Evolutionary conservation across 1,284 basidiomycete species (phyloP).

Genomic region (Ustilago xerochloae): DNA sequence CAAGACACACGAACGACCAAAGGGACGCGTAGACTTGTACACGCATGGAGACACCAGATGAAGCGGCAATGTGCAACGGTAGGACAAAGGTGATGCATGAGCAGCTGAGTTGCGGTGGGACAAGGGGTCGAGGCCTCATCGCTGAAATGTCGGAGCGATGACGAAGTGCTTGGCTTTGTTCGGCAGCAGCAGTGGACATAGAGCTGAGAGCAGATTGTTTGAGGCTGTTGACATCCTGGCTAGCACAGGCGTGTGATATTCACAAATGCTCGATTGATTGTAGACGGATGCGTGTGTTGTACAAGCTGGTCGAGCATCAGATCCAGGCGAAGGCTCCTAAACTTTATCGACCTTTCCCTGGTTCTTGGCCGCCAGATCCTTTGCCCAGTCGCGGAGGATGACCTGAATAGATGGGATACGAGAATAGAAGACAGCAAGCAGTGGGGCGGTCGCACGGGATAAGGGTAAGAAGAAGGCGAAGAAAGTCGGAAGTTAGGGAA

Average conservation of each 20-base stretch:
- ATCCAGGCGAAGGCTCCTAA: constrained; percentile 3
- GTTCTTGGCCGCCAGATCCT: constrained; percentile 41
- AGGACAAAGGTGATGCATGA: not conserved
- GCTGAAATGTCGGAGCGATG: not conserved
- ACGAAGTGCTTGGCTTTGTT: not conserved
- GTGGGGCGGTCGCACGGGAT: too few relatives aligned
- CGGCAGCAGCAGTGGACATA: too few relatives aligned
- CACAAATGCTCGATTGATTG: not conserved
- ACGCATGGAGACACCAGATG: constrained; percentile 1
- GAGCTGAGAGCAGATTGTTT: not conserved
- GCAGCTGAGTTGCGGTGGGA: not conserved
- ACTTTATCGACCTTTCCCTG: constrained; percentile 41
- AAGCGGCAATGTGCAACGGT: not conserved
- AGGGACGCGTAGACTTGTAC: not conserved
- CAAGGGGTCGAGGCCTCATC: not conserved
- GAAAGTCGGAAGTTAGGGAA: not conserved
- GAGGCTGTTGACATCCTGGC: not conserved
- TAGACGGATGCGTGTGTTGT: not conserved
- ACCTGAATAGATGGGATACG: constrained; percentile 17
- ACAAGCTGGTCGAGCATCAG: not conserved
- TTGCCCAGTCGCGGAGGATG: constrained; percentile 71
- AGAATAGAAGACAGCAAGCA: not conserved
- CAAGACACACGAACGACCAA: too few relatives aligned
- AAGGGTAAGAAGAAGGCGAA: not conserved
- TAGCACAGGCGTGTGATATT: not conserved